Base-by-base conservation (phyloP, 805 yeast genomes). In the Torulaspora indica region DNA sequence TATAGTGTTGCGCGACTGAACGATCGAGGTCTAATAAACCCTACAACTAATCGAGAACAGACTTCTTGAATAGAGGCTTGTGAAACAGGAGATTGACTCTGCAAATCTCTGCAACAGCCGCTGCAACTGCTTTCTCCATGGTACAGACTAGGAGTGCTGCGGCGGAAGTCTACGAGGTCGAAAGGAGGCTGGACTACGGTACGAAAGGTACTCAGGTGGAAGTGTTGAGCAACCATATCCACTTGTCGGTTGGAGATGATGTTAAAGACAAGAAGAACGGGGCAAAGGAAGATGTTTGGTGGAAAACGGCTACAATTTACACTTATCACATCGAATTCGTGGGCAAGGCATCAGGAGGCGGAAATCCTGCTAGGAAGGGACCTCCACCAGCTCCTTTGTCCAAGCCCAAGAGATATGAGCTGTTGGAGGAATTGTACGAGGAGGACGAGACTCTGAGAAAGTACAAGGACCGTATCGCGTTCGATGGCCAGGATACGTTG, bases 131-230 rank as follows among this genome's bases (percentile, higher is more conserved):
- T 20, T 20, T 14, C 5, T 6, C 22, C 2, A 31, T 31, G 34
- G 34, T 20, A 14, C 5, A 18, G 23, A 27, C 34, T n/a, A 17
- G 25, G 6, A 9, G 14, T 8, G 18, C 22, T 20, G 22, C 22
- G 9, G 47, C 39, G 22, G 42, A 34, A 23, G 20, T 30, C 3
- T 44, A 36, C n/a, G 46, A 49, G 14, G 34, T 53, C 17, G 51
- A 38, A 24, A 32, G 37, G 6, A 48, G 59, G 38, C 30, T 44
- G 4, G 59, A 55, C 32, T 55, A 55, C 29, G 59, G 57, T 45
- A 46, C 57, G n/a, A 52, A 46, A 17, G 59, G 59, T 43, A 52
- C 56, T 9, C 42, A 45, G 13, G 57, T 55, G 6, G 59, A 55
- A 28, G 53, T 55, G 17, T 38, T 52, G 29, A 55, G 57, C 8